Conservation (phyloP, 202 grass and related monocot genomes). For the Carex arenaria region DNA sequence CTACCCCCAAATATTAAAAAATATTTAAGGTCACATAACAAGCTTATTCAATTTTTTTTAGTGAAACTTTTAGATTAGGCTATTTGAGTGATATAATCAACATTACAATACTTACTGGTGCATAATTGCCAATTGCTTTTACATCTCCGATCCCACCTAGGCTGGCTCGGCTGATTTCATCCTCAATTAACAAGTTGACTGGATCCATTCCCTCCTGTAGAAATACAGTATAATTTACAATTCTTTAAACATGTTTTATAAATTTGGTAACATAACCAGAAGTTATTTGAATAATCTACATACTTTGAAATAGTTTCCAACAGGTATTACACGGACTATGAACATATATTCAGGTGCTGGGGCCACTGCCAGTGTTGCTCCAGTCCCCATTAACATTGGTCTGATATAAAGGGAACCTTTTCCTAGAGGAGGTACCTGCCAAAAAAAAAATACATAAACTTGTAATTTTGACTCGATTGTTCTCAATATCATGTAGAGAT, state of each 20-base stretch:
- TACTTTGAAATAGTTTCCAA: constrained; percentile 87
- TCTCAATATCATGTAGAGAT: not conserved
- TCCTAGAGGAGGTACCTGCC: constrained; percentile 71
- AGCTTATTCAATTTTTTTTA: not conserved
- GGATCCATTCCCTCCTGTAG: constrained; percentile 69
- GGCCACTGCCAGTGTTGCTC: constrained; percentile 54
- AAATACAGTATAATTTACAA: not conserved
- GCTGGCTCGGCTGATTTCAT: constrained; percentile 59
- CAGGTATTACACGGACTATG: constrained; percentile 64
- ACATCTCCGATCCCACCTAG: constrained; percentile 86
- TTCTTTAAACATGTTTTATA: not conserved
- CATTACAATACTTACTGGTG: constrained; percentile 41
- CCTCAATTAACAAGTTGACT: constrained; percentile 57
- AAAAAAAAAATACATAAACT: not conserved
- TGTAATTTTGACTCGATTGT: not conserved
- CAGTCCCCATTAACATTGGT: constrained; percentile 81
- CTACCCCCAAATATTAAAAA: constrained; percentile 18
- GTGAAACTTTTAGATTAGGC: not conserved
- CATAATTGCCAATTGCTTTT: constrained; percentile 91
- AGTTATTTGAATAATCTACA: not conserved
- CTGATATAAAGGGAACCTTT: constrained; percentile 83
- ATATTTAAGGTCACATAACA: not conserved
- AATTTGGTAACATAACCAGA: not conserved
- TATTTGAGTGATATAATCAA: not conserved
- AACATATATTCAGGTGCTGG: constrained; percentile 90